Conservation (phyloP, 208 protist species). For the Endotrypanum monterogeii region DNA sequence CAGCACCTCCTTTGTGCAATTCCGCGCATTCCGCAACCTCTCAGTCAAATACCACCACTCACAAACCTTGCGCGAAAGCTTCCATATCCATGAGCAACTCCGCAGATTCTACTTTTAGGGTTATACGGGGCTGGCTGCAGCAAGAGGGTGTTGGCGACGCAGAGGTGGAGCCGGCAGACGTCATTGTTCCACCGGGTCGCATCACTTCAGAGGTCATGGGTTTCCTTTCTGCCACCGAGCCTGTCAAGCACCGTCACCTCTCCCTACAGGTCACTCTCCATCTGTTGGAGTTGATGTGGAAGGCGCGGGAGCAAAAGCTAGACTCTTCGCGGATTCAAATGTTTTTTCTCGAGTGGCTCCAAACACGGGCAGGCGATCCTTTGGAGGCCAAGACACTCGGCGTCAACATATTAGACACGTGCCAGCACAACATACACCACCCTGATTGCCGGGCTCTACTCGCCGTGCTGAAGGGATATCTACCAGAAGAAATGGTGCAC, state of each 20-base stretch:
- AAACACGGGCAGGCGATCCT: conserved; percentile 41
- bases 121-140: conserved; percentile 72
- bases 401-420: conserved; percentile 70
- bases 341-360: conserved; percentile 75
- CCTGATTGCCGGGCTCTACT: conserved; percentile 74
- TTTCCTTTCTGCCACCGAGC: conserved; percentile 53
- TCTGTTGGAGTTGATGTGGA: conserved; percentile 70
- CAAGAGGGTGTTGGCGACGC: conserved; percentile 61
- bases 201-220: conserved; percentile 55
- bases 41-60: not conserved
- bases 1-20: not conserved
- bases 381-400: conserved; percentile 55
- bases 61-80: not conserved
- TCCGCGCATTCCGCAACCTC: not conserved
- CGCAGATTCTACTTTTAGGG: conserved; percentile 18
- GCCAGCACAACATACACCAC: conserved; percentile 58
- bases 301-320: conserved; percentile 31
- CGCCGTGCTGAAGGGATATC: conserved; percentile 51
- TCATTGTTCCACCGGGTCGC: conserved; percentile 57
- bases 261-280: conserved; percentile 35
- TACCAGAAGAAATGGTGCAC: conserved; percentile 68
- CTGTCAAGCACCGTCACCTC: conserved; percentile 73
- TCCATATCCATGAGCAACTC: not conserved
- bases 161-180: conserved; percentile 60
- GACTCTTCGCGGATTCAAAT: conserved; percentile 31